Conservation (phyloP, 2,329 filamentous ascomycete genomes). For the Neonectria magnoliae region DNA sequence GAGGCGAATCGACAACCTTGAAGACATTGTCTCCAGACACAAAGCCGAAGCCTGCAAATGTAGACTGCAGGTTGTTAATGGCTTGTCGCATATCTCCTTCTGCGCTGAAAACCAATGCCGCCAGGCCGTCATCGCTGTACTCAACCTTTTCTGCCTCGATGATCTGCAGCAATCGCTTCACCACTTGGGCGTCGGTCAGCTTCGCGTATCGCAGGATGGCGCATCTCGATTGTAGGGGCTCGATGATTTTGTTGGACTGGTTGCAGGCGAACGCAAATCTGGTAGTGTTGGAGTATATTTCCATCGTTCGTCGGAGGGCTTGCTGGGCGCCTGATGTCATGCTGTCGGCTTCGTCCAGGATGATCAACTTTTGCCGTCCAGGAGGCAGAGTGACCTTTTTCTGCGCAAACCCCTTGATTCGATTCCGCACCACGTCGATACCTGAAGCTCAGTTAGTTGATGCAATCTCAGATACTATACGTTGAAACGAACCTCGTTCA, state of each 20-base stretch:
- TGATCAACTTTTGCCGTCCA: slow-evolving; percentile 94
- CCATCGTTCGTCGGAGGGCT: slow-evolving; percentile 94
- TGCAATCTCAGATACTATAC: background rate
- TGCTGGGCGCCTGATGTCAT: slow-evolving; percentile 99
- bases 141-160: slow-evolving; percentile 91
- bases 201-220: slow-evolving; percentile 94
- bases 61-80: slow-evolving; percentile 98
- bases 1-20: slow-evolving; percentile 94
- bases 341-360: slow-evolving; percentile 96
- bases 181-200: slow-evolving; percentile 90
- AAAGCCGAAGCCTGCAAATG: slow-evolving; percentile 91
- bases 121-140: slow-evolving; percentile 91
- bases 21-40: slow-evolving; percentile 99
- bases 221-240: slow-evolving; percentile 96
- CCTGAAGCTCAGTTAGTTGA: slow-evolving; percentile 56
- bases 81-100: slow-evolving; percentile 99
- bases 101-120: slow-evolving; percentile 95
- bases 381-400: slow-evolving; percentile 96
- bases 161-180: slow-evolving; percentile 90
- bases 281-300: slow-evolving; percentile 97
- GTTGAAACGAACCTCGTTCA: slow-evolving; percentile 74
- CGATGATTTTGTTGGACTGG: slow-evolving; percentile 99
- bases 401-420: slow-evolving; percentile 98
- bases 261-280: slow-evolving; percentile 99
- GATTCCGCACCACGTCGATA: slow-evolving; percentile 95